phyloP scores from a whole-genome alignment of 75 land plant species.

The Pinus albicaulis region DNA sequence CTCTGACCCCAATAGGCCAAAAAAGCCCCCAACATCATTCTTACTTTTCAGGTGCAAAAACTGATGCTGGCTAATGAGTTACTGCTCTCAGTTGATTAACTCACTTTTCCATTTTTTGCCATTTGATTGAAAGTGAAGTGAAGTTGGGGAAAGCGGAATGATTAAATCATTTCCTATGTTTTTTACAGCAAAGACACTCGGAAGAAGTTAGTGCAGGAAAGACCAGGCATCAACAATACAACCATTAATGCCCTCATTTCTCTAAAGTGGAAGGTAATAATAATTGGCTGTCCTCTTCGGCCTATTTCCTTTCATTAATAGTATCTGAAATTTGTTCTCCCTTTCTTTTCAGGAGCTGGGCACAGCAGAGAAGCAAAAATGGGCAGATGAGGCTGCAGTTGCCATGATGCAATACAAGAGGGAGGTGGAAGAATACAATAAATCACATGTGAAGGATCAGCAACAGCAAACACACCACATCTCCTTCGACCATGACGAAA shows the following conservation, averaged over 20 bases:
- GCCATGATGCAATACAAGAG: conserved; percentile 65
- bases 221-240: conserved; percentile 48
- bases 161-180: too few relatives aligned
- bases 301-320: not conserved
- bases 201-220: conserved; percentile 46
- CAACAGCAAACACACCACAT: not conserved
- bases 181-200: conserved; percentile 62
- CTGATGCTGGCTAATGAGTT: not conserved
- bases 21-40: conserved; percentile 80
- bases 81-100: not conserved
- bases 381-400: conserved; percentile 63
- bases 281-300: not conserved
- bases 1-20: conserved; percentile 83
- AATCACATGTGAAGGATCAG: conserved; percentile 4
- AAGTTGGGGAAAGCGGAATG: not conserved
- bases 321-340: not conserved
- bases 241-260: conserved; percentile 63
- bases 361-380: conserved; percentile 59
- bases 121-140: not conserved
- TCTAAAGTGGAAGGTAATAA: conserved; percentile 77
- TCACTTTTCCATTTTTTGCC: too few relatives aligned
- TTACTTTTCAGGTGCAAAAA: conserved; percentile 57
- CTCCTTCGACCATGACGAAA: not conserved
- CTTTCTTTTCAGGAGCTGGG: conserved; percentile 42
- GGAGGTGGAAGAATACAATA: conserved; percentile 81